A percentile compares a stretch with the other conserved stretches of the same genome.
Conservation (phyloP, 768 basidiomycete species). For the Asterophora lycoperdoides region DNA sequence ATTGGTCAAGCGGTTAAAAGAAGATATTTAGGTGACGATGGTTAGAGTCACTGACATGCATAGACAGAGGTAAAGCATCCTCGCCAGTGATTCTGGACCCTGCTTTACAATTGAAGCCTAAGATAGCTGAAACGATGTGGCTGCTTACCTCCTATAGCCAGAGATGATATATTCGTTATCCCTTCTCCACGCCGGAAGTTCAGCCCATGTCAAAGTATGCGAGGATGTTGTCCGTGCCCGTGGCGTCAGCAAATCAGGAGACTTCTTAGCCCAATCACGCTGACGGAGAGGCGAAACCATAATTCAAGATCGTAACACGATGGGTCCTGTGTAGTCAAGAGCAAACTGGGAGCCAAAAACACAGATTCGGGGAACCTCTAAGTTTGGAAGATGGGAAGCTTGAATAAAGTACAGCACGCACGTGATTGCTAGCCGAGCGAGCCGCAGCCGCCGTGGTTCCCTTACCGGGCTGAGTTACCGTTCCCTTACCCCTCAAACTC, state of each 20-base stretch:
- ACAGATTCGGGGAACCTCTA: no score
- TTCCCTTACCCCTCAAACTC: no score
- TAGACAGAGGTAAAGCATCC: conserved; percentile 63
- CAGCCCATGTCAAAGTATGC: conserved; percentile 44
- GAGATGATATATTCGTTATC: conserved; percentile 70
- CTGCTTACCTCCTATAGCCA: conserved; percentile 63
- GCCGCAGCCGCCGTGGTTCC: no score
- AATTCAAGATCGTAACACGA: neutral
- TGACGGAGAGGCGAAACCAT: conserved; percentile 1
- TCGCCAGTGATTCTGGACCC: conserved; percentile 56
- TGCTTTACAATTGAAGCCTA: conserved; percentile 23
- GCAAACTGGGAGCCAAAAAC: neutral
- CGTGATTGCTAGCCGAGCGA: conserved; percentile 1
- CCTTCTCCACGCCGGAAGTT: conserved; percentile 64
- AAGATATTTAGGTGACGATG: conserved; percentile 15
- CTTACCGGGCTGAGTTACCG: no score
- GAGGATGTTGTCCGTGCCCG: conserved; percentile 2
- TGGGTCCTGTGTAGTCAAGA: neutral
- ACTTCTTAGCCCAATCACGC: conserved; percentile 4
- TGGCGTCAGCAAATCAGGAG: neutral
- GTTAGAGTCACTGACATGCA: conserved; percentile 48
- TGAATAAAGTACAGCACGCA: neutral
- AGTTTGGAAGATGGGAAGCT: neutral
- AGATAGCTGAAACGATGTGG: conserved; percentile 3
- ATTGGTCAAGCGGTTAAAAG: conserved; percentile 13